Conservation (phyloP, 2,329 filamentous ascomycete species). For the Paradendryphiella salina region DNA sequence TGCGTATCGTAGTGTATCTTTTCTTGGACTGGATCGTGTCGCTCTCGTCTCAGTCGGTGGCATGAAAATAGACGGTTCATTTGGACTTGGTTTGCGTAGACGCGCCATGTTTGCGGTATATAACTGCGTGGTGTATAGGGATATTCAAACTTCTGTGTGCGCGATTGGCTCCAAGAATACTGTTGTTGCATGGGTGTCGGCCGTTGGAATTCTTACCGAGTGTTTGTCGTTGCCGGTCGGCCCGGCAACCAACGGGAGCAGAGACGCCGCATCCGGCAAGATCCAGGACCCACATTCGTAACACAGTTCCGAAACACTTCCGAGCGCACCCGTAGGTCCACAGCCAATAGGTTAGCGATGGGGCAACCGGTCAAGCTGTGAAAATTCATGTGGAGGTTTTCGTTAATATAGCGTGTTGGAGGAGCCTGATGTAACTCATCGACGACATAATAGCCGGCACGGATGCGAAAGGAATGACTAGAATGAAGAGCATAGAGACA, state of each 20-base stretch:
- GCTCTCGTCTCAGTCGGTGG: conserved; percentile 21
- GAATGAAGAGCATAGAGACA: too few species aligned
- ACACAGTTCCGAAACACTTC: neutral
- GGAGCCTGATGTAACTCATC: too few species aligned
- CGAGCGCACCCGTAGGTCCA: too few species aligned
- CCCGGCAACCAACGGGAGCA: conserved; percentile 8
- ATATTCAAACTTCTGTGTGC: conserved; percentile 2
- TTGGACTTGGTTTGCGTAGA: conserved; percentile 38
- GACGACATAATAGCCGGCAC: too few species aligned
- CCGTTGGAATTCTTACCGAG: conserved; percentile 7
- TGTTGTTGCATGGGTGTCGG: conserved; percentile 7
- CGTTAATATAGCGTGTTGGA: too few species aligned
- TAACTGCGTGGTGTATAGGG: conserved; percentile 3
- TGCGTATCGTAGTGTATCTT: conserved; percentile 19
- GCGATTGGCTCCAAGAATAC: conserved; percentile 10
- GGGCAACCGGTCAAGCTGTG: too few species aligned
- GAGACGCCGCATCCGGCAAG: conserved; percentile 1
- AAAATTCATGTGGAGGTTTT: too few species aligned
- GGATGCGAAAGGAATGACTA: too few species aligned
- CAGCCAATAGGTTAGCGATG: too few species aligned
- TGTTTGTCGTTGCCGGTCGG: conserved; percentile 19
- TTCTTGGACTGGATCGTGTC: conserved; percentile 36
- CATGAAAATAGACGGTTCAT: conserved; percentile 29
- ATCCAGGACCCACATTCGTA: neutral
- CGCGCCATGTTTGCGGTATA: conserved; percentile 36